Evolutionary conservation across 345 rosid species (phyloP).

Genomic region (Carallia pectinifolia): DNA sequence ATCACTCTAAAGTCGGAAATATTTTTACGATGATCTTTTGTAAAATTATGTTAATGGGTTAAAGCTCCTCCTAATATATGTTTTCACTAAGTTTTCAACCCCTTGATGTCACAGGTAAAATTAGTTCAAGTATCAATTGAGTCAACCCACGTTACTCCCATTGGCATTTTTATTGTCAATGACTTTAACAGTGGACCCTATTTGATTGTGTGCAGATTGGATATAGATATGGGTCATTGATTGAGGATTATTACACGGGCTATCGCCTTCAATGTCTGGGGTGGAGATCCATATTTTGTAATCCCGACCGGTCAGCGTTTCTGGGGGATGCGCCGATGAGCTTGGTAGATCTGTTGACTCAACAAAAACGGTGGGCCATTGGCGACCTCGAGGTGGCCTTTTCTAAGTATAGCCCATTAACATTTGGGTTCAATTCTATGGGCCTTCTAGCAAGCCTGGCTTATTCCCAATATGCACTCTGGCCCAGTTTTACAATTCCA

Average conservation of each 20-base stretch:
- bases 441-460: conserved; percentile 39
- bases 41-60: too few relatives aligned
- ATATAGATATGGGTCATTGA: conserved; percentile 63
- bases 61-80: too few relatives aligned
- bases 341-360: conserved; percentile 45
- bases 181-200: too few relatives aligned
- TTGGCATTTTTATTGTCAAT: too few relatives aligned
- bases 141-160: too few relatives aligned
- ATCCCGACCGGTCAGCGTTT: conserved; percentile 60
- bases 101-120: too few relatives aligned
- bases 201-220: conserved; percentile 45
- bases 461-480: conserved; percentile 41
- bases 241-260: conserved; percentile 69
- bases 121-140: too few relatives aligned
- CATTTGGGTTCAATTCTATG: conserved; percentile 38
- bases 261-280: conserved; percentile 58
- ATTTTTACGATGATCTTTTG: too few relatives aligned
- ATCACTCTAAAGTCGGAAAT: too few relatives aligned
- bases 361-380: conserved; percentile 67
- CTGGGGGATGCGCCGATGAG: conserved; percentile 51
- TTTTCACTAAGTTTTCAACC: too few relatives aligned
- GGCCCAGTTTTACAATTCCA: conserved; percentile 59
- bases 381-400: conserved; percentile 52
- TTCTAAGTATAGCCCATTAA: conserved; percentile 42
- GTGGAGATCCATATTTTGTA: conserved; percentile 60